These are phyloP conservation scores for Kuraishia ogatae DNA, from an alignment of 805 yeast genomes.

Conservation along the genomic window DNA sequence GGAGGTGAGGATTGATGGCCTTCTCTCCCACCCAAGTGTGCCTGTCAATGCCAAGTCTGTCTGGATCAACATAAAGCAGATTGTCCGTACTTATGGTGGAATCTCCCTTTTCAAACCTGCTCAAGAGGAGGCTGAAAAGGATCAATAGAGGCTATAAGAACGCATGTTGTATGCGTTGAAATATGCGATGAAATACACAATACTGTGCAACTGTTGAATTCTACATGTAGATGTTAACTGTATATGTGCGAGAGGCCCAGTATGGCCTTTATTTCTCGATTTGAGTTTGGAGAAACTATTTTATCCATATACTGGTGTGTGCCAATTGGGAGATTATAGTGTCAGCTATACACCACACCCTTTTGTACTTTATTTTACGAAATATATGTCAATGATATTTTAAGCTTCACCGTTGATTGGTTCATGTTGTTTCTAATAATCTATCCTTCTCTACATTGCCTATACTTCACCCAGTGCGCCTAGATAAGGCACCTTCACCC, in stretches of 20 bases:
- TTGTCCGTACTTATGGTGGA: constrained; percentile 12
- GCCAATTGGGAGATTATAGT: too few species aligned
- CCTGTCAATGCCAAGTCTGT: constrained; percentile 38
- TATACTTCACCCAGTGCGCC: neutral
- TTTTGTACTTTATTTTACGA: too few species aligned
- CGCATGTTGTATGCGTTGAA: neutral
- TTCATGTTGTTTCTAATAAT: too few species aligned
- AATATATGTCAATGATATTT: too few species aligned
- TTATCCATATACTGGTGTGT: too few species aligned
- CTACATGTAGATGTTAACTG: neutral
- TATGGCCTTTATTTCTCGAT: neutral
- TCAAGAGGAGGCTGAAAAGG: neutral
- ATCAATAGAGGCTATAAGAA: neutral
- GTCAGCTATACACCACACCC: too few species aligned
- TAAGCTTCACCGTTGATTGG: too few species aligned
- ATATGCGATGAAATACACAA: too few species aligned
- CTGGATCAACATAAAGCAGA: constrained; percentile 41
- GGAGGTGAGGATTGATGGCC: constrained; percentile 55
- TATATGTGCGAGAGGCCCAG: neutral
- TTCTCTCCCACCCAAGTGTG: constrained; percentile 43
- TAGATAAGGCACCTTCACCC: neutral
- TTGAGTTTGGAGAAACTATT: neutral
- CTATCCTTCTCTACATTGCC: too few species aligned
- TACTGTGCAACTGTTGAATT: too few species aligned
- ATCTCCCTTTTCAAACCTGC: neutral